phyloP scores from a whole-genome alignment of 306 rosid species.

The Urtica urens region DNA sequence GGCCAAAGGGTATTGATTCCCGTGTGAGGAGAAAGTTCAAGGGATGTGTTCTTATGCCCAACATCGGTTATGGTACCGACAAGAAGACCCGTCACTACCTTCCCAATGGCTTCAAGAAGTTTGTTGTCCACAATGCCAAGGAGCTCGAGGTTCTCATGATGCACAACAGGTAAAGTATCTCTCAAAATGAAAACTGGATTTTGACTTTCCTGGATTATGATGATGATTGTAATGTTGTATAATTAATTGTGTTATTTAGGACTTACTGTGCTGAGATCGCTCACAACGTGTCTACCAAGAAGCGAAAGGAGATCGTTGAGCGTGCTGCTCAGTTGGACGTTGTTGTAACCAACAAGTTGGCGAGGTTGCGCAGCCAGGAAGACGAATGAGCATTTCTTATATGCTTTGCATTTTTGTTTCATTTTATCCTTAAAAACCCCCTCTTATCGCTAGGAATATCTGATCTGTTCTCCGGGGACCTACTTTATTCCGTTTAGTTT shows the following conservation, averaged over 20 bases:
- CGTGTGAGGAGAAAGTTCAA: conserved; percentile 84
- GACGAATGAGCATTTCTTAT: conserved; percentile 42
- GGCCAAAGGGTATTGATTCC: conserved; percentile 84
- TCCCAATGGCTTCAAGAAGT: conserved; percentile 72
- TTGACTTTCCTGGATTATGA: not conserved
- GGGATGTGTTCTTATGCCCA: conserved; percentile 71
- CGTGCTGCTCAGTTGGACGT: conserved; percentile 70
- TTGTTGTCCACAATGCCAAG: conserved; percentile 46
- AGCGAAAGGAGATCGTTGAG: conserved; percentile 67
- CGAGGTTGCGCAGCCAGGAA: conserved; percentile 77
- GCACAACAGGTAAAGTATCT: conserved; percentile 52
- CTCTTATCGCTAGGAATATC: conserved; percentile 10
- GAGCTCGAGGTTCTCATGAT: conserved; percentile 69
- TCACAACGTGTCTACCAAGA: conserved; percentile 46
- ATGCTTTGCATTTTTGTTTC: not conserved
- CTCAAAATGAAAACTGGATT: not conserved
- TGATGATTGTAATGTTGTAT: no score
- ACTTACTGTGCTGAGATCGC: conserved; percentile 80
- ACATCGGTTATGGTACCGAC: conserved; percentile 66
- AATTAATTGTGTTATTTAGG: no score
- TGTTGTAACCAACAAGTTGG: conserved; percentile 61
- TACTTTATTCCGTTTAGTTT: conserved; percentile 7
- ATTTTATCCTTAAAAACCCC: conserved; percentile 2
- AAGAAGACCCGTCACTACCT: conserved; percentile 71
- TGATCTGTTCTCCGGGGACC: conserved; percentile 4